Percentiles rank a stretch among this genome's conserved stretches.
phyloP scores from a whole-genome alignment of 176 grass and related monocot genomes.

The Carex pumila region DNA sequence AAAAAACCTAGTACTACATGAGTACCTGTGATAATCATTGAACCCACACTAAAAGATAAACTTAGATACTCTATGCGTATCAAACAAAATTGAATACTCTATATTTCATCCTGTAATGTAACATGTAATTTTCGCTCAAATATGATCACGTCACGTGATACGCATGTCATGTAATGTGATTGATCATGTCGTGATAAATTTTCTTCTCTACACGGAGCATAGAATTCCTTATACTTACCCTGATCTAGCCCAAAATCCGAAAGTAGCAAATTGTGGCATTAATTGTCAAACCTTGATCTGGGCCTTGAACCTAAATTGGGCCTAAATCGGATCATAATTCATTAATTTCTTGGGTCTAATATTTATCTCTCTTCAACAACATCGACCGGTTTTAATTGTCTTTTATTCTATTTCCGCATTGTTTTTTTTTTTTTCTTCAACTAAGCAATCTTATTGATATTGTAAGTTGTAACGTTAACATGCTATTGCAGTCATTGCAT shows the following conservation, averaged over 20 bases:
- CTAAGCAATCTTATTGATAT: not conserved
- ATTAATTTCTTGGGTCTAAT: not conserved
- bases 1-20: no score
- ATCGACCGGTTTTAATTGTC: not conserved
- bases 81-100: no score
- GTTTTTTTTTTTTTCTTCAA: not conserved
- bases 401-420: not conserved
- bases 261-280: not conserved
- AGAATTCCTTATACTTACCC: not conserved
- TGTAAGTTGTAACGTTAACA: no score
- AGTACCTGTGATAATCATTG: no score
- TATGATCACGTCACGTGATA: no score
- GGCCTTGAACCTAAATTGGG: not conserved
- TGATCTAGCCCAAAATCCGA: not conserved
- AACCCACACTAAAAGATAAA: no score
- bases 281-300: not conserved
- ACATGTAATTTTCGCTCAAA: no score
- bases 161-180: no score
- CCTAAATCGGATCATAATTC: not conserved
- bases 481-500: no score
- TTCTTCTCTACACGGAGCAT: not conserved
- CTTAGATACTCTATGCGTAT: no score
- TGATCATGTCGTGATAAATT: no score
- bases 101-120: no score
- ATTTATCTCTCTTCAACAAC: not conserved